phyloP scores from a whole-genome alignment of 129 eudicot genomes.

The Silybum marianum region DNA sequence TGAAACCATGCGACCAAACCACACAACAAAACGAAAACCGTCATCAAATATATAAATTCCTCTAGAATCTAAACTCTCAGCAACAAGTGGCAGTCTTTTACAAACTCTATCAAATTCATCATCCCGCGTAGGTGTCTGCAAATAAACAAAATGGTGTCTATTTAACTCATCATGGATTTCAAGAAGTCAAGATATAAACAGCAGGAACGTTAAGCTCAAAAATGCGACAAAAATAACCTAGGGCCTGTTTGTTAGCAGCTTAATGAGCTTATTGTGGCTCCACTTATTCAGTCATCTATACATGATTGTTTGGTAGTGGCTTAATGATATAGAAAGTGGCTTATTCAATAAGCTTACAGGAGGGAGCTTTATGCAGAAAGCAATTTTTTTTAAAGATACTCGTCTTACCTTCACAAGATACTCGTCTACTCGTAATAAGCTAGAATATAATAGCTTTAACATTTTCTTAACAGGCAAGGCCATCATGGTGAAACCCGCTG shows the following conservation, averaged over 20 bases:
- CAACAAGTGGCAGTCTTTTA: conserved; percentile 72
- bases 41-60: conserved; percentile 93
- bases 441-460: conserved; percentile 84
- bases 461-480: conserved; percentile 85
- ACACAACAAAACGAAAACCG: conserved; percentile 91
- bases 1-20: conserved; percentile 88
- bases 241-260: too few relatives aligned
- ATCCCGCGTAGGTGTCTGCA: conserved; percentile 41
- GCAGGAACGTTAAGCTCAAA: not conserved
- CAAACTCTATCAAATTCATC: conserved; percentile 48
- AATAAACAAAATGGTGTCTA: not conserved
- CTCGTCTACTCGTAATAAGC: conserved; percentile 79
- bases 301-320: too few relatives aligned
- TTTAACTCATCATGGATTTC: not conserved
- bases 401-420: conserved; percentile 65
- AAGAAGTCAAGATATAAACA: conserved; percentile 4
- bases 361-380: too few relatives aligned
- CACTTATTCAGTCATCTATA: too few relatives aligned
- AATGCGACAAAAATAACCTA: conserved; percentile 5
- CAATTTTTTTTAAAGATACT: too few relatives aligned
- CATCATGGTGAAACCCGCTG: conserved; percentile 96
- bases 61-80: conserved; percentile 87
- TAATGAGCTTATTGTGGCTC: too few relatives aligned
- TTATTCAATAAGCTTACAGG: too few relatives aligned
- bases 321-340: too few relatives aligned